Percentiles rank a stretch among this genome's conserved stretches.
phyloP scores from a whole-genome alignment of 805 yeast species.

The Yarrowia bubula region DNA sequence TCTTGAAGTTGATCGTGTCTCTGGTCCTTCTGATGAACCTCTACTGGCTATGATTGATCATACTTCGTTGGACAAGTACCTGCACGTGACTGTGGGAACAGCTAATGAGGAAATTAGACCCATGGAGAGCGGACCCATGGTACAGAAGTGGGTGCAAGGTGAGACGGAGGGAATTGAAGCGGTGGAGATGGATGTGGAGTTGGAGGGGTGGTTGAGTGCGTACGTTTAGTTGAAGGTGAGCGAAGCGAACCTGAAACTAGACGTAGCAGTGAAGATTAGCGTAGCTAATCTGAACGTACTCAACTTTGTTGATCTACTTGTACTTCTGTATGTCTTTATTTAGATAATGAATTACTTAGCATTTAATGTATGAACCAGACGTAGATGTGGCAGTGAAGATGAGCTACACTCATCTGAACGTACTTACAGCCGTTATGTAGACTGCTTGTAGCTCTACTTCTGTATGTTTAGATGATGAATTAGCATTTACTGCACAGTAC shows the following conservation, averaged over 20 bases:
- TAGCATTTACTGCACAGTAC: too few species aligned
- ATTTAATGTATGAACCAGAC: too few species aligned
- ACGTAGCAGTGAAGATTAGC: neutral
- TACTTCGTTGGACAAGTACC: neutral
- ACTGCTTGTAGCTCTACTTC: too few species aligned
- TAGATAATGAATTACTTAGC: too few species aligned
- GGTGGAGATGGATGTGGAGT: neutral
- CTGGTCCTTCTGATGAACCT: neutral
- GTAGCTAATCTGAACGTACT: too few species aligned
- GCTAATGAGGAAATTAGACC: neutral
- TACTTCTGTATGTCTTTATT: too few species aligned
- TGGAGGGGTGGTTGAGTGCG: slow-evolving; percentile 3
- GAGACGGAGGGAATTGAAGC: neutral
- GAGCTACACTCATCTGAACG: too few species aligned
- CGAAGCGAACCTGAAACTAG: too few species aligned
- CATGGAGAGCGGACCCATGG: slow-evolving; percentile 14
- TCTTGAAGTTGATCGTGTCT: neutral
- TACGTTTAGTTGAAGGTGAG: neutral
- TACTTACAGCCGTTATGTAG: too few species aligned
- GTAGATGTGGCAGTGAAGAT: too few species aligned
- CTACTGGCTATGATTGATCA: neutral
- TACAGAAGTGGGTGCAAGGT: neutral
- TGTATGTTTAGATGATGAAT: too few species aligned
- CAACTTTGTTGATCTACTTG: too few species aligned
- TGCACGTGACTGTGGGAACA: slow-evolving; percentile 20